These are phyloP conservation scores for Mycena maculata DNA, from an alignment of 768 basidiomycete species.

Conservation along the genomic window DNA sequence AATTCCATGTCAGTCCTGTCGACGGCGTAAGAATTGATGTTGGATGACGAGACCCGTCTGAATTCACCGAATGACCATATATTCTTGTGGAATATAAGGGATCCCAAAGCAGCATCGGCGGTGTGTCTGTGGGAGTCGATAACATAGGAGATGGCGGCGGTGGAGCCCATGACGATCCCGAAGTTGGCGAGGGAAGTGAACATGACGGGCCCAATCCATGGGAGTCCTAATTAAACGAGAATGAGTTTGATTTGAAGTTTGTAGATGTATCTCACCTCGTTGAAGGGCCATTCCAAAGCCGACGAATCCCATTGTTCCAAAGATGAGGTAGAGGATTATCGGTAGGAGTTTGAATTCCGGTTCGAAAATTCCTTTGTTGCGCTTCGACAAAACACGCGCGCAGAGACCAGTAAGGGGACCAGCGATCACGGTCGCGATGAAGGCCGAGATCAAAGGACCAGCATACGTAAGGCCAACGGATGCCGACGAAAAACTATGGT, in stretches of 20 bases:
- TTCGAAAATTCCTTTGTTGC: constrained; percentile 28
- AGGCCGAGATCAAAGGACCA: constrained; percentile 20
- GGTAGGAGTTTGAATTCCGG: constrained; percentile 28
- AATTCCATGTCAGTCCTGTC: constrained; percentile 22
- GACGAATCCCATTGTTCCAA: constrained; percentile 25
- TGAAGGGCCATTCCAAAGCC: constrained; percentile 23
- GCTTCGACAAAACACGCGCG: constrained; percentile 20
- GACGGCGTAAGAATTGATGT: not conserved
- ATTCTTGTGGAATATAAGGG: constrained; percentile 27
- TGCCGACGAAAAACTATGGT: not conserved
- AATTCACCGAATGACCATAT: constrained; percentile 24
- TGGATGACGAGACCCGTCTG: not conserved
- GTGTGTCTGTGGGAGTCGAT: constrained; percentile 30
- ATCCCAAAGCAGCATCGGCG: constrained; percentile 25
- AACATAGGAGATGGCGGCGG: constrained; percentile 24
- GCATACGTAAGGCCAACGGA: constrained; percentile 20
- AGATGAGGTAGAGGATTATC: constrained; percentile 18
- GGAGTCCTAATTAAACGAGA: not conserved
- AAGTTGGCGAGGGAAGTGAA: constrained; percentile 27
- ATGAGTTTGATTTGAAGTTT: not conserved
- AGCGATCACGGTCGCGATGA: constrained; percentile 11
- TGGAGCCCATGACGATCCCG: constrained; percentile 25
- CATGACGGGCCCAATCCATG: constrained; percentile 27
- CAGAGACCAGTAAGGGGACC: constrained; percentile 18
- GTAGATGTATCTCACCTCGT: too few relatives aligned